A percentile compares a stretch with the other conserved stretches of the same genome.
Evolutionary conservation across 768 basidiomycete species (phyloP).

Genomic region (Leccinum barrowsii): DNA sequence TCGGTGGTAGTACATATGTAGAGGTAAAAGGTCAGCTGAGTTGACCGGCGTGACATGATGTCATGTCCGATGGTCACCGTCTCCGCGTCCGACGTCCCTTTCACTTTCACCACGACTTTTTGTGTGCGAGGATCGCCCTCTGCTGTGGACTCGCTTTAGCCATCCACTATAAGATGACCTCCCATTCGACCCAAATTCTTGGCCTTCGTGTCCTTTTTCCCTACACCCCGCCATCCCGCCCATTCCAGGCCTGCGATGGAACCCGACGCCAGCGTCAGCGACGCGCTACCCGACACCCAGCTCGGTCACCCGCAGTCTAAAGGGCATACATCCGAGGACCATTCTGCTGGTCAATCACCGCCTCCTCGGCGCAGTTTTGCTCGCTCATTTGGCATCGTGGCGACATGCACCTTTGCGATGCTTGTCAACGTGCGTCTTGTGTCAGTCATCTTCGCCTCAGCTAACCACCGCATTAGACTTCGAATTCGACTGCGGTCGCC

Average conservation of each 20-base stretch:
- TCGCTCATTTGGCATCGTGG: slow-evolving; percentile 30
- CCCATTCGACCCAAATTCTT: neutral
- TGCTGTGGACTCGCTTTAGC: no score
- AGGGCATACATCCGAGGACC: slow-evolving; percentile 9
- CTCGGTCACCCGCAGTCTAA: slow-evolving; percentile 30
- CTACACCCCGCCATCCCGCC: neutral
- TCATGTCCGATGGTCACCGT: no score
- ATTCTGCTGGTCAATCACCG: neutral
- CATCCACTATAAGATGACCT: no score
- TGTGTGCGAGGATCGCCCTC: no score
- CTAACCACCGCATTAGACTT: slow-evolving; percentile 22
- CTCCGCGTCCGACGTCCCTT: no score
- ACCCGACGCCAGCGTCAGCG: slow-evolving; percentile 3
- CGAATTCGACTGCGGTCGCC: slow-evolving; percentile 41
- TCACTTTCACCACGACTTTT: no score
- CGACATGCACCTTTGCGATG: slow-evolving; percentile 40
- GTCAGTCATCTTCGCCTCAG: neutral
- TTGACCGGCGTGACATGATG: no score
- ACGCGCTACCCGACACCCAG: slow-evolving; percentile 15
- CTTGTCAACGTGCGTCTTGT: slow-evolving; percentile 31
- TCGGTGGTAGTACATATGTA: no score
- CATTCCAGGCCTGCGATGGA: slow-evolving; percentile 3
- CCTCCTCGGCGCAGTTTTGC: slow-evolving; percentile 19
- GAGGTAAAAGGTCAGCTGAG: no score
- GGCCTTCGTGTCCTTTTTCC: no score